These are phyloP conservation scores for Tolypocladium ophioglossoides DNA, from an alignment of 2,329 filamentous ascomycete species.

Conservation along the genomic window DNA sequence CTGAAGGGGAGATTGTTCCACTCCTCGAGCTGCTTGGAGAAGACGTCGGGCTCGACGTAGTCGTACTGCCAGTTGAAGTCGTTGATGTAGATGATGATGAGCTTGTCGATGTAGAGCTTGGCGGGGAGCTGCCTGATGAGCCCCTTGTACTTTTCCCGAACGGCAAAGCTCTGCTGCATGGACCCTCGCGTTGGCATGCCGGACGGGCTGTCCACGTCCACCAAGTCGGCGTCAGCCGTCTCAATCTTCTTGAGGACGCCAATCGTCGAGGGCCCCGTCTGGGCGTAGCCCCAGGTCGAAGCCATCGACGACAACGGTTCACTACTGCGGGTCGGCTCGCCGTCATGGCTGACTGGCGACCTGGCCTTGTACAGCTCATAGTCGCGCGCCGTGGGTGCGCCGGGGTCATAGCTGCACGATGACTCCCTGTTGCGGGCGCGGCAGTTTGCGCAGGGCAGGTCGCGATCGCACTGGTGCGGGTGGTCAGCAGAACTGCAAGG, in stretches of 20 bases:
- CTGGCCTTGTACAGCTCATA: constrained; percentile 5
- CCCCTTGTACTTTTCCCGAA: constrained; percentile 47
- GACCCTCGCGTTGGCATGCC: background rate
- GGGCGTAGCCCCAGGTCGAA: constrained; percentile 44
- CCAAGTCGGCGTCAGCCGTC: constrained; percentile 23
- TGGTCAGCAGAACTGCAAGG: background rate
- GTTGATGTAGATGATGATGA: constrained; percentile 43
- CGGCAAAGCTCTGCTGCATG: constrained; percentile 22
- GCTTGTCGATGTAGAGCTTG: constrained; percentile 40
- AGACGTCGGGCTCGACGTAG: constrained; percentile 41
- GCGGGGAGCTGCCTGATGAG: constrained; percentile 48
- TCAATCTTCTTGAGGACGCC: constrained; percentile 46
- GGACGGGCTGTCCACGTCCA: constrained; percentile 11
- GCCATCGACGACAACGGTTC: constrained; percentile 30
- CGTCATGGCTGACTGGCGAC: constrained; percentile 1
- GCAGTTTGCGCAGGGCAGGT: constrained; percentile 50
- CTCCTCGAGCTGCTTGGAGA: constrained; percentile 37
- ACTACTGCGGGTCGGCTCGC: constrained; percentile 3
- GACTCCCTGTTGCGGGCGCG: constrained; percentile 43
- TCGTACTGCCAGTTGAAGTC: constrained; percentile 51
- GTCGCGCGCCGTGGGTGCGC: constrained; percentile 30
- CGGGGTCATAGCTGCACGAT: constrained; percentile 46
- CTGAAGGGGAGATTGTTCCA: constrained; percentile 46
- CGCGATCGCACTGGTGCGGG: constrained; percentile 41
- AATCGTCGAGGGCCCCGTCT: constrained; percentile 39